A percentile compares a stretch with the other conserved stretches of the same genome.
Conservation (phyloP, 2,329 filamentous ascomycete species). For the Diaporthe helianthi region DNA sequence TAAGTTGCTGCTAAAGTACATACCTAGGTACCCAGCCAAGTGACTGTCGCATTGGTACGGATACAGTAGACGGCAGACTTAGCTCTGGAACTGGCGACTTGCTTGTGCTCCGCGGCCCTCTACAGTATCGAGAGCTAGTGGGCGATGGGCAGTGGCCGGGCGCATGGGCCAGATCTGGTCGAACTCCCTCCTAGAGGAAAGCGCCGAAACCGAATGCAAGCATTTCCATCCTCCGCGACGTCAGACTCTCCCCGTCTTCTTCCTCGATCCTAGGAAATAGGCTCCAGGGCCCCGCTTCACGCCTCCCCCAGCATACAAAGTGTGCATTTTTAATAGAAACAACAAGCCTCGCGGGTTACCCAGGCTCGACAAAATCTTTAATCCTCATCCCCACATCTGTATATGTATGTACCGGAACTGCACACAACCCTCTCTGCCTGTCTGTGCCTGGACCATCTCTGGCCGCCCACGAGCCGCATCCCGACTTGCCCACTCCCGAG, state of each 20-base stretch:
- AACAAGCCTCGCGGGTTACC: background rate
- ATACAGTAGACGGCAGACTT: background rate
- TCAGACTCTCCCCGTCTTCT: constrained; percentile 11
- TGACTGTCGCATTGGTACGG: no score
- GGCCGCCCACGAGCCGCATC: background rate
- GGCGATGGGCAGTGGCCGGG: background rate
- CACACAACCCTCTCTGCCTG: background rate
- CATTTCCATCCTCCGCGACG: constrained; percentile 10
- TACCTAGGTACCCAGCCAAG: background rate
- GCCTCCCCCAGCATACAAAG: constrained; percentile 5
- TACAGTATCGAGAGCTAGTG: background rate
- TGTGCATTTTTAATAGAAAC: constrained; percentile 12
- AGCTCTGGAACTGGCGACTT: no score
- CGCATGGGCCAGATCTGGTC: constrained; percentile 13
- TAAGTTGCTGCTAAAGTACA: background rate
- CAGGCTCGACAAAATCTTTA: background rate
- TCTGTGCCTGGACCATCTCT: background rate
- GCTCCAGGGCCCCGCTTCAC: background rate
- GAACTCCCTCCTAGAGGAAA: constrained; percentile 8
- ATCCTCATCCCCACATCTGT: background rate
- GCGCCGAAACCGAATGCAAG: constrained; percentile 14
- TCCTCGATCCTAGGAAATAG: background rate
- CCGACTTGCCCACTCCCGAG: background rate
- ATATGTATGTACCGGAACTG: constrained; percentile 3
- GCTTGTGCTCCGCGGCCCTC: background rate